These are phyloP conservation scores for Fusarium guadeloupense DNA, from an alignment of 2,329 filamentous ascomycete genomes.

Conservation along the genomic window DNA sequence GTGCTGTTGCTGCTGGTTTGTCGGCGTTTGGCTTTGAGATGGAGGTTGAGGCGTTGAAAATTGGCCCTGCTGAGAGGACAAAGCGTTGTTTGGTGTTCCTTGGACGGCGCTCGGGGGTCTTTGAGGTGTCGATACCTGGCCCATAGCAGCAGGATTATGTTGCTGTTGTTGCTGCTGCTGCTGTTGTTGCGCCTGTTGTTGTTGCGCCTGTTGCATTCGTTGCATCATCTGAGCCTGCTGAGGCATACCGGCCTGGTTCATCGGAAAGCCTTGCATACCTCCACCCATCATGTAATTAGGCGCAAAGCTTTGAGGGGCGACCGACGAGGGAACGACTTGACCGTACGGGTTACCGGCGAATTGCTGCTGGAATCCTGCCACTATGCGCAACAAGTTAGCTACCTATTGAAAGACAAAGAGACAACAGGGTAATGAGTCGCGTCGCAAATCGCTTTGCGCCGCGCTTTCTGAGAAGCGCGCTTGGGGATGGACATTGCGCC, in stretches of 20 bases:
- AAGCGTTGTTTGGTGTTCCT: slow-evolving; percentile 43
- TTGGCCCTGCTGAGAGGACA: slow-evolving; percentile 45
- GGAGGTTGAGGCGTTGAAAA: slow-evolving; percentile 50
- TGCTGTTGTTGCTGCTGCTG: slow-evolving; percentile 50
- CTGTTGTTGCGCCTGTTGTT: slow-evolving; percentile 45
- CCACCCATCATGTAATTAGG: slow-evolving; percentile 61
- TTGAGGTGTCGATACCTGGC: slow-evolving; percentile 47
- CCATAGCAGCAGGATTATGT: slow-evolving; percentile 40
- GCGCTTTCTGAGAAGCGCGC: slow-evolving; percentile 11
- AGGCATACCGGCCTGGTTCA: slow-evolving; percentile 62
- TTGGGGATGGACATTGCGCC: neutral
- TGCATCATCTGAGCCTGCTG: slow-evolving; percentile 51
- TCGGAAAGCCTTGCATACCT: slow-evolving; percentile 64
- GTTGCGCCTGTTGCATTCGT: slow-evolving; percentile 30
- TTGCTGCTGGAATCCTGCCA: slow-evolving; percentile 67
- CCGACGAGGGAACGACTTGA: slow-evolving; percentile 59
- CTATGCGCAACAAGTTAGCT: slow-evolving; percentile 47
- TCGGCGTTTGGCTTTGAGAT: slow-evolving; percentile 50
- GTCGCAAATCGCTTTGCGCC: slow-evolving; percentile 33
- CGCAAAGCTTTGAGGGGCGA: slow-evolving; percentile 62
- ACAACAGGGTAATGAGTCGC: neutral
- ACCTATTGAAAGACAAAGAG: slow-evolving; percentile 17
- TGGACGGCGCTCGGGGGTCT: slow-evolving; percentile 48
- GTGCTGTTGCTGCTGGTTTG: slow-evolving; percentile 38
- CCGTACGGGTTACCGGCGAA: slow-evolving; percentile 68